Conservation (phyloP, 805 yeast species). For the Brettanomyces nanus region DNA sequence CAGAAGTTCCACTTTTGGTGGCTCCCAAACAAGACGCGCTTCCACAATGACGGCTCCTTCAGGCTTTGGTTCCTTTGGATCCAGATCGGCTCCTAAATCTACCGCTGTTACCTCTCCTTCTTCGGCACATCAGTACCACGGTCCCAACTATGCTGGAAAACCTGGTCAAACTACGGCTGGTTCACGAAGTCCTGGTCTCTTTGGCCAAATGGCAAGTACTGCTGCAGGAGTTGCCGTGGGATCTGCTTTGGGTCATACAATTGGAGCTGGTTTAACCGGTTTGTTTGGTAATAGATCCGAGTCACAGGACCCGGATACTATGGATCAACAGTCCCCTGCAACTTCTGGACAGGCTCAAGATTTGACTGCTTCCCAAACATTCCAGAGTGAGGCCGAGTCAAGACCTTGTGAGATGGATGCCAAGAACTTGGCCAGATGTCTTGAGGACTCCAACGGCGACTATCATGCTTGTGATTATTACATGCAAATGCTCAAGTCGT, state of each 20-base stretch:
- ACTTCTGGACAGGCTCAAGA: constrained; percentile 30
- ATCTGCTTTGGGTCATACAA: constrained; percentile 91
- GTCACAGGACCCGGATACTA: constrained; percentile 28
- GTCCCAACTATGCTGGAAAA: constrained; percentile 39
- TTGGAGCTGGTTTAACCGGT: constrained; percentile 89
- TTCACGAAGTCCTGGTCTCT: constrained; percentile 66
- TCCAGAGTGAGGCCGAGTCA: constrained; percentile 32
- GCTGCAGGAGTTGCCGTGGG: constrained; percentile 99
- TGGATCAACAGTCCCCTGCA: constrained; percentile 13
- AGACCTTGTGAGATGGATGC: constrained; percentile 87
- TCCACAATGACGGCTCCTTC: constrained; percentile 53
- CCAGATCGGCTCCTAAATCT: constrained; percentile 31
- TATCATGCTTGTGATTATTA: constrained; percentile 96
- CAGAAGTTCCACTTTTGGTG: constrained; percentile 16
- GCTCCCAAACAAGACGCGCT: constrained; percentile 54
- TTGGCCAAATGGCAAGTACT: constrained; percentile 96
- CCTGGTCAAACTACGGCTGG: constrained; percentile 33
- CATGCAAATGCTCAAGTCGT: constrained; percentile 93
- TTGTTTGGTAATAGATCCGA: constrained; percentile 78
- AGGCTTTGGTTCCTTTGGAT: background rate
- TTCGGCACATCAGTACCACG: constrained; percentile 37
- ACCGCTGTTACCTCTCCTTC: constrained; percentile 37
- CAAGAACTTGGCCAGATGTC: constrained; percentile 88
- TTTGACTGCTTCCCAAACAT: constrained; percentile 14
- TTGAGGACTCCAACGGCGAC: constrained; percentile 90